Percentiles rank a stretch among this genome's conserved stretches.
Conservation (phyloP, 1,284 basidiomycete genomes). For the Grifola frondosa region DNA sequence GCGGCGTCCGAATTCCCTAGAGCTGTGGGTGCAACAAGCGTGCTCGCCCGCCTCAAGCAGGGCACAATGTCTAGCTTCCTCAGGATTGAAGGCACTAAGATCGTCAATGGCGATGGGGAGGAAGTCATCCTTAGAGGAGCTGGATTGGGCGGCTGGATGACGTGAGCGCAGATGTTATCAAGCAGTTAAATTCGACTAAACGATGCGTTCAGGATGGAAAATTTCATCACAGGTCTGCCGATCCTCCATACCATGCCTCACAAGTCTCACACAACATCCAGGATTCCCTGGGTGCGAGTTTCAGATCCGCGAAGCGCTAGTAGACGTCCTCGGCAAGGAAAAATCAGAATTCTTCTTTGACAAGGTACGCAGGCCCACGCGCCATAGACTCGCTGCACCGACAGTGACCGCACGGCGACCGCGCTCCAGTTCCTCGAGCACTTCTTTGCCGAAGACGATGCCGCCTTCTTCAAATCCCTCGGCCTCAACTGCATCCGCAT, state of each 20-base stretch:
- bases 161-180: slow-evolving; percentile 40
- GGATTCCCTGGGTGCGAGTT: slow-evolving; percentile 62
- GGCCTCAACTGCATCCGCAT: slow-evolving; percentile 73
- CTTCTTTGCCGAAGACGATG: slow-evolving; percentile 73
- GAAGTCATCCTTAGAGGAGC: slow-evolving; percentile 65
- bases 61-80: slow-evolving; percentile 42
- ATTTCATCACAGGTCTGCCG: slow-evolving; percentile 52
- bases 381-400: background rate
- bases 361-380: slow-evolving; percentile 43
- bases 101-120: slow-evolving; percentile 54
- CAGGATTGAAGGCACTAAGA: slow-evolving; percentile 53
- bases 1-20: too few species aligned
- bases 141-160: slow-evolving; percentile 73
- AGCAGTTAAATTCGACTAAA: background rate
- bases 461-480: slow-evolving; percentile 65
- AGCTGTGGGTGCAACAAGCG: too few species aligned
- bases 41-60: too few species aligned
- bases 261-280: slow-evolving; percentile 18
- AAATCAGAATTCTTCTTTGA: slow-evolving; percentile 80
- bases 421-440: slow-evolving; percentile 63
- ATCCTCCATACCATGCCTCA: background rate
- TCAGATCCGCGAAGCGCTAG: slow-evolving; percentile 68
- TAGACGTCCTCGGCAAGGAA: slow-evolving; percentile 58
- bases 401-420: background rate
- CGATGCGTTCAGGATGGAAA: slow-evolving; percentile 51